phyloP scores from a whole-genome alignment of 352 stramenopile species.

The Globisporangium yorkense region DNA sequence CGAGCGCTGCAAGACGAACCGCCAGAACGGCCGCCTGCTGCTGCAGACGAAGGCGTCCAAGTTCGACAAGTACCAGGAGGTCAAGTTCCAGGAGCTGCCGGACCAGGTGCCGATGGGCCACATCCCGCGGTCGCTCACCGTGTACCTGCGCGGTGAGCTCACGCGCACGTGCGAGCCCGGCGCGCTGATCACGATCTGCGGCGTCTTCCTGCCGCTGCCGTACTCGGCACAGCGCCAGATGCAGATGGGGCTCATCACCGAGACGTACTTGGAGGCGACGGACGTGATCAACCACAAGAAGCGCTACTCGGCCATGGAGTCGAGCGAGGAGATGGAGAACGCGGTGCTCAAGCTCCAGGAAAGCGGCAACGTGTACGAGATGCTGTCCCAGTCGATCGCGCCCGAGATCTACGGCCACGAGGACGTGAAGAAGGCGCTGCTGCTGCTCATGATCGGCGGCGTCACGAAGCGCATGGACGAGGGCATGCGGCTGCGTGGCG shows the following conservation, averaged over 20 bases:
- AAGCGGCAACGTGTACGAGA: slow-evolving; percentile 85
- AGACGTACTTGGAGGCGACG: slow-evolving; percentile 96
- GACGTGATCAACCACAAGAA: slow-evolving; percentile 97
- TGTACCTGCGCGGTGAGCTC: slow-evolving; percentile 91
- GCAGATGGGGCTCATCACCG: slow-evolving; percentile 95
- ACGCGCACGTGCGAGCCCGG: slow-evolving; percentile 93
- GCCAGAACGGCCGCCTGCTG: slow-evolving; percentile 75
- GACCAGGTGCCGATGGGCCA: slow-evolving; percentile 97
- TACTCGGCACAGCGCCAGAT: slow-evolving; percentile 93
- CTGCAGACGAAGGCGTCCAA: slow-evolving; percentile 97
- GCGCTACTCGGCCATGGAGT: slow-evolving; percentile 91
- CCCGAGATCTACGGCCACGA: slow-evolving; percentile 99
- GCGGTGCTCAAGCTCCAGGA: slow-evolving; percentile 69
- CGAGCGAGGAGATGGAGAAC: slow-evolving; percentile 79
- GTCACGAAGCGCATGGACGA: slow-evolving; percentile 88
- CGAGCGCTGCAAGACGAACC: slow-evolving; percentile 83
- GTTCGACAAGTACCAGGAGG: slow-evolving; percentile 99
- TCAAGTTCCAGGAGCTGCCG: slow-evolving; percentile 94
- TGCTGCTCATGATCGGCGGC: slow-evolving; percentile 96
- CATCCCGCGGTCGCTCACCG: slow-evolving; percentile 92
- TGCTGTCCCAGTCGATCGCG: slow-evolving; percentile 94
- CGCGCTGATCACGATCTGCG: slow-evolving; percentile 95
- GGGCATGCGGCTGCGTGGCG: slow-evolving; percentile 96
- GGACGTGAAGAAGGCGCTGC: slow-evolving; percentile 98
- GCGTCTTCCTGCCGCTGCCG: slow-evolving; percentile 93